phyloP scores from a whole-genome alignment of 495 filamentous ascomycete genomes.

The Penicilliopsis zonata region DNA sequence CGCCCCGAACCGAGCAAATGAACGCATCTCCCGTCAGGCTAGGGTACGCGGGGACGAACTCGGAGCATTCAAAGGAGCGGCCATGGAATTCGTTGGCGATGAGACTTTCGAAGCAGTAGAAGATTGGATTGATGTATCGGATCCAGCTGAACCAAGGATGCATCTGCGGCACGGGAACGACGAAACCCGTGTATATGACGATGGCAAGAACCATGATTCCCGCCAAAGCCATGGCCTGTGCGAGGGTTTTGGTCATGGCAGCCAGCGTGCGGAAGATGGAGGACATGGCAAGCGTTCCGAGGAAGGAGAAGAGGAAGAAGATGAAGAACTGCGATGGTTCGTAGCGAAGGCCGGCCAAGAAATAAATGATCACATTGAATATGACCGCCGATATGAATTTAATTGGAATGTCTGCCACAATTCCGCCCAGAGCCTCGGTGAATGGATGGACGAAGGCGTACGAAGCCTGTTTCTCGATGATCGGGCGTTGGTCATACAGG shows the following conservation, averaged over 20 bases:
- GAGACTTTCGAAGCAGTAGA: conserved; percentile 31
- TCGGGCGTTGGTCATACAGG: conserved; percentile 47
- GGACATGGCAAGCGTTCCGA: conserved; percentile 45
- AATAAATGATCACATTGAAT: conserved; percentile 48
- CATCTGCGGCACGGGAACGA: conserved; percentile 33
- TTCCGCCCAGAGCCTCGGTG: conserved; percentile 44
- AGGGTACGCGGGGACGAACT: conserved; percentile 39
- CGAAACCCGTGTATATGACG: conserved; percentile 37
- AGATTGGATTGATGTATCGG: conserved; percentile 33
- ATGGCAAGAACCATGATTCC: conserved; percentile 33
- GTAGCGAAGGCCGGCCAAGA: conserved; percentile 38
- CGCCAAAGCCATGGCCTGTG: conserved; percentile 38
- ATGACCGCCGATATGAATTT: conserved; percentile 36
- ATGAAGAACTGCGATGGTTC: conserved; percentile 48
- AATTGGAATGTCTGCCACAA: conserved; percentile 47
- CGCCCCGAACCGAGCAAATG: conserved; percentile 42
- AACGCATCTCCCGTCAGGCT: conserved; percentile 32
- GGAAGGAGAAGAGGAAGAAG: conserved; percentile 44
- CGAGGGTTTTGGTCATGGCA: conserved; percentile 31
- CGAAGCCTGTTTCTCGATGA: conserved; percentile 53
- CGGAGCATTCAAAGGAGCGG: conserved; percentile 34
- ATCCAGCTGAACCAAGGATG: conserved; percentile 40
- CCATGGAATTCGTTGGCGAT: conserved; percentile 48
- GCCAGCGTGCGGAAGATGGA: conserved; percentile 35
- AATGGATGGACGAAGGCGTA: conserved; percentile 58